Percentiles rank a stretch among this genome's conserved stretches.
These are phyloP conservation scores for Purpureocillium lavendulum DNA, from an alignment of 2,329 filamentous ascomycete species.

Conservation along the genomic window DNA sequence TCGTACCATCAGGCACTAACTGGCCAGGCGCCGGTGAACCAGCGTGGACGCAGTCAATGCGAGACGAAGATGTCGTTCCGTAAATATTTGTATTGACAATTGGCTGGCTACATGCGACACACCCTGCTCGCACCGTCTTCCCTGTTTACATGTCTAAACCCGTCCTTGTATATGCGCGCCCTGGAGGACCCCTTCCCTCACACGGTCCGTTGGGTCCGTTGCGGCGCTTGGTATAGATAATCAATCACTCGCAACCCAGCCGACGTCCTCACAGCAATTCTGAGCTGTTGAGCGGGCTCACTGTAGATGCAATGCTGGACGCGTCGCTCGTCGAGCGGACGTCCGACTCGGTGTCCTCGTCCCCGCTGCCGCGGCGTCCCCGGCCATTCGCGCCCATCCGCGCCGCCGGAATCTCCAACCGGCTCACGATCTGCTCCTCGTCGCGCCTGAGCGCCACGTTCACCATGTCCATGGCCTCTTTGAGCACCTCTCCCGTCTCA, in stretches of 20 bases:
- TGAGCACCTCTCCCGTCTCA: conserved; percentile 71
- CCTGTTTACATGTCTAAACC: too few relatives aligned
- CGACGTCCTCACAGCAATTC: conserved; percentile 1
- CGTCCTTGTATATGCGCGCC: too few relatives aligned
- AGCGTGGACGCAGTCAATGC: too few relatives aligned
- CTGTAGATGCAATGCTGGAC: conserved; percentile 26
- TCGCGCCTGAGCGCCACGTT: conserved; percentile 29
- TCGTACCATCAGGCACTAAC: too few relatives aligned
- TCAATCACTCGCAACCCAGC: not conserved
- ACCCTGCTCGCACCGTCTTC: too few relatives aligned
- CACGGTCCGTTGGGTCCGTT: too few relatives aligned
- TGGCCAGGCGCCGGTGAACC: too few relatives aligned
- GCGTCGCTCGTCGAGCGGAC: conserved; percentile 26
- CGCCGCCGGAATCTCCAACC: conserved; percentile 22
- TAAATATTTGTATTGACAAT: too few relatives aligned
- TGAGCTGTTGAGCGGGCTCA: conserved; percentile 14
- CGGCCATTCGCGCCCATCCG: conserved; percentile 20
- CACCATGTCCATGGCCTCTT: conserved; percentile 60
- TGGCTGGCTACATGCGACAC: too few relatives aligned
- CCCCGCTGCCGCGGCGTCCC: conserved; percentile 18
- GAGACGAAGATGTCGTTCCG: too few relatives aligned
- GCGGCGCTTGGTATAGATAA: too few relatives aligned
- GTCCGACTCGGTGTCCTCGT: conserved; percentile 27
- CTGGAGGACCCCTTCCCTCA: too few relatives aligned
- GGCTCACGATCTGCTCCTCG: conserved; percentile 16